Evolutionary conservation across 768 basidiomycete species (phyloP).

Genomic region (Crucibulum laeve): DNA sequence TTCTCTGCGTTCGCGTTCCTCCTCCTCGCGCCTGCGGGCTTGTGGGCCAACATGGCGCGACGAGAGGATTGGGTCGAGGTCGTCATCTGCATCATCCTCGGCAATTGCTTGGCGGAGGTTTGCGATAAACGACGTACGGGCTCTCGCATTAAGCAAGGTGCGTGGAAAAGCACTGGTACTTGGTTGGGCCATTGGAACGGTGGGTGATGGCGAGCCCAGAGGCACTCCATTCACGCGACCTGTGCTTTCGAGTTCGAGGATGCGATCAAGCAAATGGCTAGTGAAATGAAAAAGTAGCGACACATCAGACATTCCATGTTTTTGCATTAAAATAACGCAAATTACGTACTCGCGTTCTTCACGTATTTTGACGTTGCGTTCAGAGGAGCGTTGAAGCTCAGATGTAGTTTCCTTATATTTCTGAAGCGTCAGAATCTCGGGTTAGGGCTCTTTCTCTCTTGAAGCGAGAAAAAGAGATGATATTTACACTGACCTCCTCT

Average conservation of each 20-base stretch:
- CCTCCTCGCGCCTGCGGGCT: constrained; percentile 38
- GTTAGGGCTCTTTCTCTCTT: constrained; percentile 21
- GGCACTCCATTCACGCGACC: constrained; percentile 16
- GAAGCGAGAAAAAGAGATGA: constrained; percentile 18
- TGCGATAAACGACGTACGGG: constrained; percentile 38
- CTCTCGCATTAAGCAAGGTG: constrained; percentile 35
- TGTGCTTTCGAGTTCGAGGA: constrained; percentile 33
- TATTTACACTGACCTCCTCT: constrained; percentile 52
- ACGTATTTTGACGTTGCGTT: constrained; percentile 57
- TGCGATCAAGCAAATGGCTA: constrained; percentile 55
- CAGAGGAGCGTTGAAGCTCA: constrained; percentile 56
- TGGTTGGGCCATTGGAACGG: constrained; percentile 24
- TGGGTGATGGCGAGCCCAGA: constrained; percentile 1
- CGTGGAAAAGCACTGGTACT: constrained; percentile 46
- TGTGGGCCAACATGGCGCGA: constrained; percentile 44
- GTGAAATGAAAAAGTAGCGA: not conserved
- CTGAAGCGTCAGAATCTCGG: constrained; percentile 32
- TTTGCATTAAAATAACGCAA: constrained; percentile 1
- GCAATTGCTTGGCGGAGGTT: constrained; percentile 46
- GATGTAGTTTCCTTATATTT: constrained; percentile 55
- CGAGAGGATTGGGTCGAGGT: constrained; percentile 38
- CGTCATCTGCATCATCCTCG: constrained; percentile 41
- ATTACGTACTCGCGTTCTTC: constrained; percentile 58
- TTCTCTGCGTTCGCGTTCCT: constrained; percentile 33
- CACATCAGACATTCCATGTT: not conserved